phyloP scores from a whole-genome alignment of 106 monocot species.

The Chionographis japonica region DNA sequence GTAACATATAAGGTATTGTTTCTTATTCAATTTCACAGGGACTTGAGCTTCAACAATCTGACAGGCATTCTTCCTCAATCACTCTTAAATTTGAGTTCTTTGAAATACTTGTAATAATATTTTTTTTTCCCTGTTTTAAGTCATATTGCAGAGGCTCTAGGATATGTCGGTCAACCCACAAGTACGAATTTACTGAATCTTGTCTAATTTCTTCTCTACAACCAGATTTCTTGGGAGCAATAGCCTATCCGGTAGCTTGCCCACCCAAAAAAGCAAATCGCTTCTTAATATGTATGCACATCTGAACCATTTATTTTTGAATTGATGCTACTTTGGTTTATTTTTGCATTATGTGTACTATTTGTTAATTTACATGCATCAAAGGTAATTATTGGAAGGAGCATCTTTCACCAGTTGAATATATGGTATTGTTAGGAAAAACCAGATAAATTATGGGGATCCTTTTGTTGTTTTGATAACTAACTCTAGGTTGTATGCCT shows the following conservation, averaged over 20 bases:
- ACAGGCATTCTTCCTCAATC: slow-evolving; percentile 62
- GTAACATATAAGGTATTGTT: neutral
- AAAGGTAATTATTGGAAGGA: too few species aligned
- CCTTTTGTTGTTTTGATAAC: too few species aligned
- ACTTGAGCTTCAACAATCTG: slow-evolving; percentile 93
- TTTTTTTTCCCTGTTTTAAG: neutral
- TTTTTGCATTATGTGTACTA: neutral
- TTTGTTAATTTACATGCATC: neutral
- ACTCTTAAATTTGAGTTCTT: slow-evolving; percentile 56
- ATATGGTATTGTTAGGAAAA: too few species aligned
- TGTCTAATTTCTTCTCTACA: neutral
- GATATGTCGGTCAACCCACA: neutral
- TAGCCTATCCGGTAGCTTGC: slow-evolving; percentile 62
- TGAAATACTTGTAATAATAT: slow-evolving; percentile 49
- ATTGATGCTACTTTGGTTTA: neutral
- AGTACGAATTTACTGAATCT: neutral
- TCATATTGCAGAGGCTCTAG: neutral
- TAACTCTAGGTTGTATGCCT: slow-evolving; percentile 2
- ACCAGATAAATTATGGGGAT: too few species aligned
- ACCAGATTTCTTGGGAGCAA: slow-evolving; percentile 89
- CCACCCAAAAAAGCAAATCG: slow-evolving; percentile 40
- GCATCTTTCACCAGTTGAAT: too few species aligned
- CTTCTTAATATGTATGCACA: slow-evolving; percentile 50
- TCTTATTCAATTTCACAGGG: slow-evolving; percentile 30
- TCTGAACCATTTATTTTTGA: neutral